A percentile compares a stretch with the other conserved stretches of the same genome.
Evolutionary conservation across 805 yeast genomes (phyloP).

Genomic region (Middelhovenomyces tepae): DNA sequence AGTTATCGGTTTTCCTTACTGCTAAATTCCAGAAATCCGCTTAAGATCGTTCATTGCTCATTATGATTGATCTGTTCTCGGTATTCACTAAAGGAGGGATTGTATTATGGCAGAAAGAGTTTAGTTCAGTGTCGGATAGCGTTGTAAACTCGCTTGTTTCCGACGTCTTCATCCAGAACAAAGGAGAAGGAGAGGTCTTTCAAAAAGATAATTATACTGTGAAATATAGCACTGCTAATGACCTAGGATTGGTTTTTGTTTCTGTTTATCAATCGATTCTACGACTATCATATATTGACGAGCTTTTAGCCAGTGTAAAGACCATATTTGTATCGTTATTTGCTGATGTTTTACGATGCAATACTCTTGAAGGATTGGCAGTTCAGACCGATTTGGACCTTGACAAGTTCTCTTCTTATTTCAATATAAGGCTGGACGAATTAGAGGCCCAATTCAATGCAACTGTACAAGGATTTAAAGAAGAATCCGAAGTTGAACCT

Average conservation of each 20-base stretch:
- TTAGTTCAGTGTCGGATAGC: constrained; percentile 32
- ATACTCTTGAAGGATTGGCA: constrained; percentile 10
- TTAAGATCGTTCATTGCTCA: too few species aligned
- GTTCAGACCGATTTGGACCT: constrained; percentile 10
- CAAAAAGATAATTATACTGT: constrained; percentile 36
- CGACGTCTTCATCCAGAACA: constrained; percentile 36
- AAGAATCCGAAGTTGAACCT: background rate
- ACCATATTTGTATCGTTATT: constrained; percentile 25
- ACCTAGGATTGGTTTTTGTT: constrained; percentile 34
- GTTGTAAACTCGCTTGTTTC: constrained; percentile 41
- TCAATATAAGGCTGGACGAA: constrained; percentile 24
- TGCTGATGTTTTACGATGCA: constrained; percentile 14
- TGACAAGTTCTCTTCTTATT: constrained; percentile 24
- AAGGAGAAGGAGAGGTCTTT: constrained; percentile 23
- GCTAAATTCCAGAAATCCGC: too few species aligned
- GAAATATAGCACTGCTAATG: constrained; percentile 35
- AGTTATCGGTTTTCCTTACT: too few species aligned
- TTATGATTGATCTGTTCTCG: constrained; percentile 40
- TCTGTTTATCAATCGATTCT: constrained; percentile 28
- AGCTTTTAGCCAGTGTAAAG: constrained; percentile 24
- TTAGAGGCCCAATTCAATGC: constrained; percentile 12
- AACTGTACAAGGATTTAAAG: background rate
- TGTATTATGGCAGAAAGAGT: constrained; percentile 41
- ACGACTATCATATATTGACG: constrained; percentile 27
- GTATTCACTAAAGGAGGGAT: constrained; percentile 46